Conservation (phyloP, 208 protist genomes). For the Acanthamoeba lenticulata region DNA sequence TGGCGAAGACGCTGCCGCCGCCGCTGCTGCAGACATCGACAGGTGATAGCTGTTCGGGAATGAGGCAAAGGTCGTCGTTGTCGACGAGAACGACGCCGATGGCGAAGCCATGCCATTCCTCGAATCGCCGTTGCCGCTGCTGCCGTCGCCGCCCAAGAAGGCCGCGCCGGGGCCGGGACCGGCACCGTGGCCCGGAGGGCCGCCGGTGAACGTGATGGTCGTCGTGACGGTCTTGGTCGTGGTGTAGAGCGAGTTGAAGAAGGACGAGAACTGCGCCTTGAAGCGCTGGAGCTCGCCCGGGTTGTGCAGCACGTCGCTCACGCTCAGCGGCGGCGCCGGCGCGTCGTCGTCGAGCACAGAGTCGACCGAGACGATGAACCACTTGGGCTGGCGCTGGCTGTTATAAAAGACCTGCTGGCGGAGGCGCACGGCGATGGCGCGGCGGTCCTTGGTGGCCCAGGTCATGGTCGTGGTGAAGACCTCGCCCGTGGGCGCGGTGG, state of each 20-base stretch:
- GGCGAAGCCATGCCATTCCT: no score
- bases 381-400: conserved; percentile 43
- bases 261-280: conserved; percentile 36
- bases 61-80: no score
- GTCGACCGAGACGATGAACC: not conserved
- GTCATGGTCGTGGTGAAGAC: conserved; percentile 32
- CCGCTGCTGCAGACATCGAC: no score
- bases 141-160: not conserved
- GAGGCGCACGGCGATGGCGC: not conserved
- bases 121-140: no score
- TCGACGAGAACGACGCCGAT: no score
- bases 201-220: not conserved
- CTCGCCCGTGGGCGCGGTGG: not conserved
- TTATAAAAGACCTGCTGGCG: conserved; percentile 37
- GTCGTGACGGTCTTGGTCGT: conserved; percentile 1
- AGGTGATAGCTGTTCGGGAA: no score
- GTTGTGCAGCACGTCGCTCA: conserved; percentile 37
- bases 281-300: conserved; percentile 40
- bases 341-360: conserved; percentile 30
- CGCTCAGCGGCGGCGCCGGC: not conserved
- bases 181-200: not conserved
- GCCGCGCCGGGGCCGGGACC: not conserved
- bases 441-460: conserved; percentile 34
- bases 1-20: no score
- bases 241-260: conserved; percentile 47